phyloP scores from a whole-genome alignment of 2,329 filamentous ascomycete species.

The Bipolaris cookei region DNA sequence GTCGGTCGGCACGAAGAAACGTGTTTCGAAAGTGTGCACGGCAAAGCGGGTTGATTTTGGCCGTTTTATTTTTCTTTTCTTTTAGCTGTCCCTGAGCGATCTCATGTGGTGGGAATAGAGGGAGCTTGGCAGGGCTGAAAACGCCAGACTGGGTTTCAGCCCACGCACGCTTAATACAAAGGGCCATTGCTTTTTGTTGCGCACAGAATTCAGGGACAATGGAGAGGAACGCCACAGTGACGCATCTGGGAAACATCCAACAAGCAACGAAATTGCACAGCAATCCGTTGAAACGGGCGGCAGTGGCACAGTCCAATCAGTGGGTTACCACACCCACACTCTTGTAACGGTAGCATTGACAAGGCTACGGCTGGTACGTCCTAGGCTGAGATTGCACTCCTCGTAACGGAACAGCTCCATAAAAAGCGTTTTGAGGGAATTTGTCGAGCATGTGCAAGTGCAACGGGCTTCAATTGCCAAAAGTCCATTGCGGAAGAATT shows the following conservation, averaged over 20 bases:
- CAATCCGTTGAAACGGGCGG: neutral
- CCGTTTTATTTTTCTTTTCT: neutral
- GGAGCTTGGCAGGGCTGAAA: neutral
- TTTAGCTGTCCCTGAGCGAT: neutral
- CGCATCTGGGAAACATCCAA: constrained; percentile 20
- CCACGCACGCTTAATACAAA: neutral
- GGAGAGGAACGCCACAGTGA: neutral
- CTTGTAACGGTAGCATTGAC: neutral
- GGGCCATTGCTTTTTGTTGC: neutral
- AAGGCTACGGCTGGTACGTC: neutral
- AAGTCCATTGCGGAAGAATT: too few relatives aligned
- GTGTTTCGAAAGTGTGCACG: neutral
- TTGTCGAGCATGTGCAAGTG: neutral
- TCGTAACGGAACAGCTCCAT: neutral
- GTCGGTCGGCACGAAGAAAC: neutral
- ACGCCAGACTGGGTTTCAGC: neutral
- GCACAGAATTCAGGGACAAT: neutral
- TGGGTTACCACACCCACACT: neutral
- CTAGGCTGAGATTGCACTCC: neutral
- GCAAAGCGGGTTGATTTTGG: too few relatives aligned
- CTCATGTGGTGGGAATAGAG: neutral
- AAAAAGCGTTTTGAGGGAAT: neutral
- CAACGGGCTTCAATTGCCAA: neutral
- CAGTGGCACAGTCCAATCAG: neutral
- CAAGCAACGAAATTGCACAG: constrained; percentile 32